Base-by-base conservation (phyloP, 305 asterid genomes). In the Fraxinus latifolia region DNA sequence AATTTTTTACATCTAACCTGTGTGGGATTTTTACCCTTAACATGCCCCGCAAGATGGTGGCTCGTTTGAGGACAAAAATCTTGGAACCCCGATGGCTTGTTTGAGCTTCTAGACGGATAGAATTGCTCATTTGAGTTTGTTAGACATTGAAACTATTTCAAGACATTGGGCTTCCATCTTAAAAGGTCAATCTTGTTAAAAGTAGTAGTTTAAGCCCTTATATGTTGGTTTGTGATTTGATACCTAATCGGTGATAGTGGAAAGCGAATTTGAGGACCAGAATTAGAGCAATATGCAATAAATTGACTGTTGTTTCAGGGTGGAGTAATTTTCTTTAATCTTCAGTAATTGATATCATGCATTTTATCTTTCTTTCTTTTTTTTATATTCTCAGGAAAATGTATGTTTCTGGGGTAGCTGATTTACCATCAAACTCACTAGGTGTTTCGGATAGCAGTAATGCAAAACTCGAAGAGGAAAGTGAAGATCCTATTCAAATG, bases 351-450 rank as follows among this genome's bases (percentile, higher is more conserved):
- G 65, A 78, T 80, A 50, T 84, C 50, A 81, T 71, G 58, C 76
- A 33, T 31, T n/a, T 60, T 71, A 14, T 58, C 42, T 82, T 71
- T 82, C 60, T 50, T 50, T 50, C 60, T n/a, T 50, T 44, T 44
- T 42, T 83, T 84, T 80, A 78, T 83, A 71, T 82, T 79, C 83
- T 80, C 91, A 96, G 99, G 81, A 95, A 93, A 90, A 92, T 94
- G 97, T 95, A 96, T 92, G 94, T 81, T 76, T 87, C 91, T 71
- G 98, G 98, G 76, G 91, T 94, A n/a, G 82, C 91, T 67, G 97
- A 92, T 80, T 86, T 91, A 79, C 90, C 98, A 82, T 88, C 98
- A 68, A 93, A 90, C 85, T 91, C 96, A 53, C 91, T 87, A 87
- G 91, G 90, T 75, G 86, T 90, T 78, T 91, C 98, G 8, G 98